Evolutionary conservation across 768 basidiomycete genomes (phyloP).

Genomic region (Nevesoporus exiguus): DNA sequence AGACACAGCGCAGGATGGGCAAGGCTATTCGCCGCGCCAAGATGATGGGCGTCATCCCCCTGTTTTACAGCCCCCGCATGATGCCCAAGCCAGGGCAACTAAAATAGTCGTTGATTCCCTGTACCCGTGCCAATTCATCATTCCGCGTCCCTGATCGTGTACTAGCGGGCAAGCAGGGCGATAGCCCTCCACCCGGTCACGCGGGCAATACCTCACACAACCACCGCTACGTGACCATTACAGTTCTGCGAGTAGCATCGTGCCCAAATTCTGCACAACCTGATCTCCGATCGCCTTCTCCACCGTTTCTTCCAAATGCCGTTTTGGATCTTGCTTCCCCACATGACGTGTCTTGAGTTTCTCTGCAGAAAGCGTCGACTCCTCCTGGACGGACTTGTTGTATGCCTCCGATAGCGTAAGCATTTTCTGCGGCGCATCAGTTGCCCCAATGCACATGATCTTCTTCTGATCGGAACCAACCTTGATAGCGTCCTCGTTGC

Average conservation of each 20-base stretch:
- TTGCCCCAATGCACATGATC: constrained; percentile 15
- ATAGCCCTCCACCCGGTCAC: neutral
- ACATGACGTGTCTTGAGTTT: constrained; percentile 97
- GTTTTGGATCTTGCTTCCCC: constrained; percentile 96
- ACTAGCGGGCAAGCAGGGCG: neutral
- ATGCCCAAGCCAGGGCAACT: constrained; percentile 18
- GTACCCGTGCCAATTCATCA: neutral
- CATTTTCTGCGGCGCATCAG: constrained; percentile 53
- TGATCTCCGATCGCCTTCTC: constrained; percentile 98
- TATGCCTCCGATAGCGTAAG: constrained; percentile 88
- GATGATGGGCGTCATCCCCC: constrained; percentile 85
- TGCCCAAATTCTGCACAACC: constrained; percentile 91
- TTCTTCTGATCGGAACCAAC: constrained; percentile 42
- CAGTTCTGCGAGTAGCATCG: constrained; percentile 91
- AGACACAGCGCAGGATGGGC: constrained; percentile 72
- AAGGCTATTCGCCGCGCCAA: constrained; percentile 87
- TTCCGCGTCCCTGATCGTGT: constrained; percentile 10
- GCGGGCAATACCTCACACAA: neutral
- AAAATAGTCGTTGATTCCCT: neutral
- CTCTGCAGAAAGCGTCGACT: constrained; percentile 89
- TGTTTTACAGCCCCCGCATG: constrained; percentile 32
- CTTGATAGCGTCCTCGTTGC: constrained; percentile 93
- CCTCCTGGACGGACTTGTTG: constrained; percentile 97
- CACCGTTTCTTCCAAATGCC: constrained; percentile 95
- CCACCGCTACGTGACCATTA: constrained; percentile 34